Percentiles rank a stretch among this genome's conserved stretches.
phyloP scores from a whole-genome alignment of 208 protist species.

The Porcisia deanei region DNA sequence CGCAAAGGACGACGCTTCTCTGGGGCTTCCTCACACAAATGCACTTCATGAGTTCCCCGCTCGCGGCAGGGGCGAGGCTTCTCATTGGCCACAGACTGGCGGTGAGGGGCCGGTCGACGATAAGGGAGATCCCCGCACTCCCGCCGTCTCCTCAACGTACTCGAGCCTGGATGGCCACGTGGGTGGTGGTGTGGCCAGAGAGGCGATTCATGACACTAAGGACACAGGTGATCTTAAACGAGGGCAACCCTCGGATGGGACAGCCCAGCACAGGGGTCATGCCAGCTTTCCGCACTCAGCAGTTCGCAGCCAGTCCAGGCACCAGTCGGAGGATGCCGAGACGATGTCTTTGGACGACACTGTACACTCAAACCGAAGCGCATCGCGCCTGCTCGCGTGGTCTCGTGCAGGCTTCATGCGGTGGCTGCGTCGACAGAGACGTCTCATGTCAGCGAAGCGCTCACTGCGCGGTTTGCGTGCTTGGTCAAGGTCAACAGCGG shows the following conservation, averaged over 20 bases:
- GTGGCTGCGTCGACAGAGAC: constrained; percentile 25
- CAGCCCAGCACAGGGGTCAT: not conserved
- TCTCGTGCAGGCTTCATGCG: constrained; percentile 18
- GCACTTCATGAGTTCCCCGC: no score
- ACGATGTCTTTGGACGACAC: not conserved
- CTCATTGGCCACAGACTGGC: not conserved
- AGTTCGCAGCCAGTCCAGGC: constrained; percentile 7
- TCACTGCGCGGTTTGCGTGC: not conserved
- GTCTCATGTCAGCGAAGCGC: constrained; percentile 9
- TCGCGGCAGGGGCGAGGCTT: not conserved
- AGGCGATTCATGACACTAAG: not conserved
- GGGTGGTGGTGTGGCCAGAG: not conserved
- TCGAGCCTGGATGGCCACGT: not conserved
- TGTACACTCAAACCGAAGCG: constrained; percentile 17
- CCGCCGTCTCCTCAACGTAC: not conserved
- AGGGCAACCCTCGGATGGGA: not conserved
- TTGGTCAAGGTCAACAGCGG: constrained; percentile 1
- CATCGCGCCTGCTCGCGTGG: constrained; percentile 10
- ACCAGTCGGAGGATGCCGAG: not conserved
- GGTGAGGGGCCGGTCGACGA: not conserved
- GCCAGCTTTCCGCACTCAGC: constrained; percentile 18
- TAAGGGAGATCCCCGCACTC: not conserved
- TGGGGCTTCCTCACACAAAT: not conserved
- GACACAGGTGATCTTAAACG: no score
- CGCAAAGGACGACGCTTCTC: not conserved